Base-by-base conservation (phyloP, 2,329 filamentous ascomycete genomes). In the Clarireedia monteithiana region DNA sequence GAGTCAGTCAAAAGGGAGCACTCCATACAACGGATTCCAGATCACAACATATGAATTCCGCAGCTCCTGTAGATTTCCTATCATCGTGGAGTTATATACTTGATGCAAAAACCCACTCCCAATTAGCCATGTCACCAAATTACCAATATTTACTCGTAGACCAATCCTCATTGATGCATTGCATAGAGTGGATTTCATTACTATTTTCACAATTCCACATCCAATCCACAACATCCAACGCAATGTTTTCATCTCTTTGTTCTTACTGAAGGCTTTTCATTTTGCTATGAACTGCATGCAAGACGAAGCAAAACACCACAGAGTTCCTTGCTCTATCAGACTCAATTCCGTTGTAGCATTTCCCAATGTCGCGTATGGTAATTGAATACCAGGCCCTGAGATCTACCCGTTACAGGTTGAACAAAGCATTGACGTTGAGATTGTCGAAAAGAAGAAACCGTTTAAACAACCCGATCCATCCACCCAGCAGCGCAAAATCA, bases 351-450 rank as follows among this genome's bases (percentile, higher is more conserved):
- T 60, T 63, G 63, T 62, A 64, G 62, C 64, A 61, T 61, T 64
- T 64, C 15, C 39, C 63, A 61, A 63, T 60, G 60, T 65, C 59
- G 56, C 63, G 58, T 62, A 49, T 54, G 52, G 52, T 54, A 54
- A 54, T 30, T 48, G 36, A 54, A 48, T 54, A 54, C 63, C 62
- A 66, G 64, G 60, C 66, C 59, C 63, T 69, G 67, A 62, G 67
- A 60, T 61, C 59, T 64, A 52, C 59, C 62, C 61, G 59, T 50
- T 50, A 60, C 30, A 48, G 64, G 64, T 63, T 44, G 64, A 66
- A 68, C 67, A 69, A 67, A 62, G 66, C 65, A 65, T 69, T 69
- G 67, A 62, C 64, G 60, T 60, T 62, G 57, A 57, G 52, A 58
- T 58, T 56, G 61, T 52, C 58, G 53, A 58, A 57, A 61, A 60